Evolutionary conservation across 2,329 filamentous ascomycete species (phyloP), one percentile per base, ranked within the genome.

Genomic region (Cryphonectria radicalis): DNA sequence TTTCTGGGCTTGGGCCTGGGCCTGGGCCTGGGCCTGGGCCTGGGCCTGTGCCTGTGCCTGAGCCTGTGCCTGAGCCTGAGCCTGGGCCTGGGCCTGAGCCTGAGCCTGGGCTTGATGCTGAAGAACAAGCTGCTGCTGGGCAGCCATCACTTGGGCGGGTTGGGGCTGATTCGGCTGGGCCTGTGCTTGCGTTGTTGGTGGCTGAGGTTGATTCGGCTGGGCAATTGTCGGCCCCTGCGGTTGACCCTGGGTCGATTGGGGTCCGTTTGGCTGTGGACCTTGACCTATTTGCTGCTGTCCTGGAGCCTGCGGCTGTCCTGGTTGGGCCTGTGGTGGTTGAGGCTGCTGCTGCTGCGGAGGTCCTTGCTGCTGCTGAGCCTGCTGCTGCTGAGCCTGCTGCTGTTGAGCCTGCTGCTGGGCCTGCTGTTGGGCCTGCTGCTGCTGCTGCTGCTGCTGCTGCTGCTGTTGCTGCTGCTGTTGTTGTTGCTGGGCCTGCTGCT

Each of bases 1-100:
- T 73, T 84, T 84, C 74, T 87, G 85, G 68, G 86, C 85, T 71
- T 85, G 81, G 68, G 83, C 79, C 76, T 77, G 78, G 74, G 76
- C 75, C 19, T 63, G 70, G 4, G 68, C 71, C 60, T 72, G 65
- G 68, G 74, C 74, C 14, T 76, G 73, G 5, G 76, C 76, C 42
- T 78, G 75, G 46, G 80, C 78, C 35, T 63, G 60, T 1, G 60
- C 60, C 13, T n/a, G n/a, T n/a, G n/a, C n/a, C n/a, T n/a, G n/a
- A n/a, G n/a, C n/a, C n/a, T n/a, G n/a, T n/a, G n/a, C n/a, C n/a
- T 63, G 62, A 8, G 62, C 62, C 25, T 64, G 62, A 0, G 62
- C 62, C n/a, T 68, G 65, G 10, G 60, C 60, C 32, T 62, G 59
- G 3, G 62, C 62, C 19, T 63, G 37, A 4, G 62, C 60, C 11